Evolutionary conservation across 768 basidiomycete genomes (phyloP).

Genomic region (Inosperma sp.): DNA sequence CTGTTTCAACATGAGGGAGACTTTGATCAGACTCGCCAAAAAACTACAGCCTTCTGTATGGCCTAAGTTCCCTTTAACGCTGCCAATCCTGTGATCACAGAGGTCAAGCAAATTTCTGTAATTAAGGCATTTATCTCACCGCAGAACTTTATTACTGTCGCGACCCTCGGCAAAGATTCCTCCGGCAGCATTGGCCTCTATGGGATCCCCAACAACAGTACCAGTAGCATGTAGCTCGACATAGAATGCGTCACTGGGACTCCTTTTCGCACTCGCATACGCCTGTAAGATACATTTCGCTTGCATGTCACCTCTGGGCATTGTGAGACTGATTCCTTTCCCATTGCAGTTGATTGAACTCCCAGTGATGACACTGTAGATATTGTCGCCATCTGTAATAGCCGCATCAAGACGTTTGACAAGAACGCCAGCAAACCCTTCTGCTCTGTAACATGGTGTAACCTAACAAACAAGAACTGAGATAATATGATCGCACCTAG

Average conservation of each 20-base stretch:
- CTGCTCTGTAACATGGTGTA: too few relatives aligned
- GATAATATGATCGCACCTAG: constrained; percentile 6
- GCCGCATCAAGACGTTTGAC: constrained; percentile 12
- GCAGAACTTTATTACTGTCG: too few relatives aligned
- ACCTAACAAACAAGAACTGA: not conserved
- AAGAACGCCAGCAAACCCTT: constrained; percentile 9
- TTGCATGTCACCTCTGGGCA: constrained; percentile 10
- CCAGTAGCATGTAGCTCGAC: constrained; percentile 11
- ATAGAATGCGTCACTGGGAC: constrained; percentile 11
- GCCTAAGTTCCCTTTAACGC: constrained; percentile 10
- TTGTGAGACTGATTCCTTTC: constrained; percentile 8
- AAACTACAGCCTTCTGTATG: constrained; percentile 14
- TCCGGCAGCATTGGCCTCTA: constrained; percentile 9
- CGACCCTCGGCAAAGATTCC: constrained; percentile 7
- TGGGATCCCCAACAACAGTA: constrained; percentile 10
- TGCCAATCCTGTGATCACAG: too few relatives aligned
- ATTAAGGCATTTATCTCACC: too few relatives aligned
- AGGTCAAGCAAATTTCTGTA: too few relatives aligned
- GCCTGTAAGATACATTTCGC: constrained; percentile 8
- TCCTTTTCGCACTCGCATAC: constrained; percentile 4
- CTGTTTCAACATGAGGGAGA: constrained; percentile 12
- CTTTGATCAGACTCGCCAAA: constrained; percentile 13
- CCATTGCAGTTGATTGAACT: too few relatives aligned
- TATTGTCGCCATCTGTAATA: constrained; percentile 1
- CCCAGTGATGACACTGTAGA: constrained; percentile 11